These are phyloP conservation scores for Evernia prunastri DNA, from an alignment of 495 filamentous ascomycete species.

Conservation along the genomic window DNA sequence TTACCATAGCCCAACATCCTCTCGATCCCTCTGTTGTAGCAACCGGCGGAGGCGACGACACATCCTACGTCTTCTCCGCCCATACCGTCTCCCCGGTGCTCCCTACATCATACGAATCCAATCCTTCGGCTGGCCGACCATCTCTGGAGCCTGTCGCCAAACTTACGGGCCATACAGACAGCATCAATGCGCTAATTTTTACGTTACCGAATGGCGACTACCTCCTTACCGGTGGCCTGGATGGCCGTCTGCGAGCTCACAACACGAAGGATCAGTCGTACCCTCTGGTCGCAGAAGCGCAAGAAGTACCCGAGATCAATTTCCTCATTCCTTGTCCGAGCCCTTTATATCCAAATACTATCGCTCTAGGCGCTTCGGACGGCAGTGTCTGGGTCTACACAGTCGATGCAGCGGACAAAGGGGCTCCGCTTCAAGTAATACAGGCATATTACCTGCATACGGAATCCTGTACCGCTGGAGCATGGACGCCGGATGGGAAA, in stretches of 20 bases:
- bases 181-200: conserved; percentile 77
- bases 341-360: conserved; percentile 61
- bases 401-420: conserved; percentile 57
- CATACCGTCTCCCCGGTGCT: conserved; percentile 58
- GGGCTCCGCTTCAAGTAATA: conserved; percentile 65
- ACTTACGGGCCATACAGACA: conserved; percentile 83
- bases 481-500: conserved; percentile 84
- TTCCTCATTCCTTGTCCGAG: conserved; percentile 77
- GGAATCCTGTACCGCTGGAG: conserved; percentile 75
- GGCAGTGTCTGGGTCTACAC: conserved; percentile 93
- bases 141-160: conserved; percentile 57
- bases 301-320: conserved; percentile 92
- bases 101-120: conserved; percentile 64
- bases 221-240: conserved; percentile 77
- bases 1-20: conserved; percentile 89
- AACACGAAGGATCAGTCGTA: conserved; percentile 32
- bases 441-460: conserved; percentile 91
- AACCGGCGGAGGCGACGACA: conserved; percentile 80
- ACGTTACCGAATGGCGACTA: conserved; percentile 78
- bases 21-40: conserved; percentile 68
- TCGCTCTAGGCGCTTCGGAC: conserved; percentile 88
- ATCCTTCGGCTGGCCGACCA: conserved; percentile 51
- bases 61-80: conserved; percentile 74
- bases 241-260: conserved; percentile 62
- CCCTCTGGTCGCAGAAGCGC: conserved; percentile 56